Conservation (phyloP, 208 protist genomes). For the Acanthamoeba castellanii region DNA sequence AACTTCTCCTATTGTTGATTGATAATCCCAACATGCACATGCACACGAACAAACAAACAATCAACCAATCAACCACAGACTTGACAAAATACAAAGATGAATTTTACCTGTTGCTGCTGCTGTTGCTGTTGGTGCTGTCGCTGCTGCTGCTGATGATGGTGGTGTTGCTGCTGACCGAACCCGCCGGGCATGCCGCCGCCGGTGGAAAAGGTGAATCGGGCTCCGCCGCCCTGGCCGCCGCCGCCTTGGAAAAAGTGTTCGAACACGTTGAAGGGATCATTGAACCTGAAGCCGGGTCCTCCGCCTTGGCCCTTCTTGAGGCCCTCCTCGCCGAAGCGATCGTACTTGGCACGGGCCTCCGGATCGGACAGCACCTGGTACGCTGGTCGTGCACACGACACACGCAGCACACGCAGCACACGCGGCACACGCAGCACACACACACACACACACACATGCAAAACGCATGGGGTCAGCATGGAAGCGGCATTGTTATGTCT, state of each 20-base stretch:
- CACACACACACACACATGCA: neutral
- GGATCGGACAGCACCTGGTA: slow-evolving; percentile 88
- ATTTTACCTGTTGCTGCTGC: no score
- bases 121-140: neutral
- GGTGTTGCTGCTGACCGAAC: slow-evolving; percentile 32
- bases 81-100: no score
- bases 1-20: slow-evolving; percentile 21
- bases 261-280: slow-evolving; percentile 70
- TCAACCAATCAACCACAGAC: no score
- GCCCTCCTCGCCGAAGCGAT: slow-evolving; percentile 87
- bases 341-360: slow-evolving; percentile 86
- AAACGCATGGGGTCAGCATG: no score
- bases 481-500: no score
- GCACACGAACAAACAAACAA: no score
- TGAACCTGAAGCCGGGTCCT: slow-evolving; percentile 59
- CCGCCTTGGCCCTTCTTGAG: slow-evolving; percentile 89
- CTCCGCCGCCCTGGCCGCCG: neutral
- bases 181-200: slow-evolving; percentile 19
- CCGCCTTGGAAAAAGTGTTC: slow-evolving; percentile 23
- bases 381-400: slow-evolving; percentile 70
- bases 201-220: slow-evolving; percentile 31
- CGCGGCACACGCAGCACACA: no score
- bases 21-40: neutral
- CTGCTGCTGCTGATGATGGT: neutral
- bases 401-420: no score